Evolutionary conservation across 2,329 filamentous ascomycete genomes (phyloP), one percentile per base, ranked within the genome.

Genomic region (Beauveria scarabaeidicola): DNA sequence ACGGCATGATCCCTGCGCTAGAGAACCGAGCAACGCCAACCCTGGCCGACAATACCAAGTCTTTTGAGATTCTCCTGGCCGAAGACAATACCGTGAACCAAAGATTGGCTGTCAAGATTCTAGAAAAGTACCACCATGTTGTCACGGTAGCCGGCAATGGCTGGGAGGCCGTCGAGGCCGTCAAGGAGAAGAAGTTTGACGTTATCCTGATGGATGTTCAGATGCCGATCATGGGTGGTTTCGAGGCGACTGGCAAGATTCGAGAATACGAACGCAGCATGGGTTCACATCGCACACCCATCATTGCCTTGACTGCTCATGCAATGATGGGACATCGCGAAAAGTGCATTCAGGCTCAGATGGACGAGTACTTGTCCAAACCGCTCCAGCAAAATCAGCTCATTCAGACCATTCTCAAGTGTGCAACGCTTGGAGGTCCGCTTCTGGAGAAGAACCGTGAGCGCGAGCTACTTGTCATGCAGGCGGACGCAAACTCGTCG

Each of bases 211-310:
- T 99, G 94, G 94, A 99, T 70, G 94, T 99, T 19, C 94, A 97
- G 72, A 99, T 99, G 94, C 94, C 94, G n/a, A 89, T 97, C 68
- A 97, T 97, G 92, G 94, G 94, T 70, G 94, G 94, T 48, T 97
- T 99, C 70, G 94, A 99, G 75, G 92, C 94, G 15, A 99, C 94
- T 5, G 90, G 87, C 66, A 96, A 96, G 78, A 99, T 99, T 66
- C 86, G 94, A 68, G 91, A 97, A 72, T 97, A 93, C 73, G 94
- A 99, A 73, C 86, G 88, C 62, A 89, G 87, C 64, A 84, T 90
- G 66, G 87, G 87, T 59, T 82, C 90, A 38, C 86, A 90, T 61
- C 84, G 93, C 56, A 96, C 93, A 11, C 94, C 94, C 15, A 97
- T 99, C 69, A 96, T 99, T 68, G 94, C 94, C 2, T 82, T 99